Evolutionary conservation across 2,329 filamentous ascomycete species (phyloP).

Genomic region (Sphaerulina vaccinii): DNA sequence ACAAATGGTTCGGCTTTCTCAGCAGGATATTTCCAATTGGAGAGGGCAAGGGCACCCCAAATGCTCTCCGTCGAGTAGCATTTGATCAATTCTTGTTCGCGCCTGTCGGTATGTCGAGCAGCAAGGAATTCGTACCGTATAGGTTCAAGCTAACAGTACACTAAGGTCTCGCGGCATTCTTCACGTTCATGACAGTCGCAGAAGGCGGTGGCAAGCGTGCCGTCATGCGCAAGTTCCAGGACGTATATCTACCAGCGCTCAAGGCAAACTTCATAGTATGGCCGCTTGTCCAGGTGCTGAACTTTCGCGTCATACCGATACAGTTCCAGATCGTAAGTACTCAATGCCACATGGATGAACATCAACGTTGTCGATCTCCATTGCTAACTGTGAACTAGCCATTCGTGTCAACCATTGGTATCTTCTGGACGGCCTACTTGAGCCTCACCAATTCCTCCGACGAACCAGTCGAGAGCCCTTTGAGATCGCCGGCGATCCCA

Average conservation of each 20-base stretch:
- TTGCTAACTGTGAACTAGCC: slow-evolving; percentile 57
- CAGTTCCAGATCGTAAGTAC: slow-evolving; percentile 90
- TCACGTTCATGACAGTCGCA: slow-evolving; percentile 92
- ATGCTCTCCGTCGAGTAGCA: slow-evolving; percentile 84
- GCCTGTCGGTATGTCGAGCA: slow-evolving; percentile 64
- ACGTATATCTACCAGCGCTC: slow-evolving; percentile 89
- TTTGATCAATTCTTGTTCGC: slow-evolving; percentile 94
- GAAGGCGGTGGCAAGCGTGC: slow-evolving; percentile 85
- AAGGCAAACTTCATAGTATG: slow-evolving; percentile 96
- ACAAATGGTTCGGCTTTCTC: slow-evolving; percentile 92
- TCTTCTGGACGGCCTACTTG: slow-evolving; percentile 96
- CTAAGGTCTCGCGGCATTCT: slow-evolving; percentile 76
- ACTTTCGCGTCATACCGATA: slow-evolving; percentile 92
- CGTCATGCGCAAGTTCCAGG: slow-evolving; percentile 78
- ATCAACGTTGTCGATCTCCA: background rate
- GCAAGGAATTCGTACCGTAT: background rate
- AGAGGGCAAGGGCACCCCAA: slow-evolving; percentile 53
- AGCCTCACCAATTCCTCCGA: slow-evolving; percentile 87
- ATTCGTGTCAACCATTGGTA: slow-evolving; percentile 92
- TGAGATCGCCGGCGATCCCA: slow-evolving; percentile 17
- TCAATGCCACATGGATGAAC: slow-evolving; percentile 30
- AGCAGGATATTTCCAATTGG: slow-evolving; percentile 78
- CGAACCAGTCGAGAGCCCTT: slow-evolving; percentile 49
- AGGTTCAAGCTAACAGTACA: background rate
- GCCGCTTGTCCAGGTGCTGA: slow-evolving; percentile 94